These are phyloP conservation scores for Neurospora discreta DNA, from an alignment of 495 filamentous ascomycete species.

Conservation along the genomic window DNA sequence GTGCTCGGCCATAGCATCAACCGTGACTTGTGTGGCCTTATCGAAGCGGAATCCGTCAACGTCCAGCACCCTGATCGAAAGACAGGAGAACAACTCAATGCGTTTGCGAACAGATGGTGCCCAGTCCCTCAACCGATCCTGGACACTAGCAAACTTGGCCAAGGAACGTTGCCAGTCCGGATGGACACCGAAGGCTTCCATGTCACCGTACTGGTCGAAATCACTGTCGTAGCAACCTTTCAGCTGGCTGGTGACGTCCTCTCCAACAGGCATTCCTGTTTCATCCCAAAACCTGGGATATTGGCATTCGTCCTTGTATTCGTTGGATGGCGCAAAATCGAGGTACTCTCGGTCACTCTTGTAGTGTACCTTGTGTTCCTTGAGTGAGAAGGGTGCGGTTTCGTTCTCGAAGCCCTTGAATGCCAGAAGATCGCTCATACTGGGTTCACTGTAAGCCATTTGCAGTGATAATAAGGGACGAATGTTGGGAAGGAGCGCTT, in stretches of 20 bases:
- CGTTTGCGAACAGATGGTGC: constrained; percentile 46
- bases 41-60: constrained; percentile 61
- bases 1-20: constrained; percentile 52
- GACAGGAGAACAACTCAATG: constrained; percentile 55
- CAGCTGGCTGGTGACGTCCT: constrained; percentile 33
- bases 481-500: not conserved
- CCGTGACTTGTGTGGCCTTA: constrained; percentile 52
- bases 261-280: constrained; percentile 39
- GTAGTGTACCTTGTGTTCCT: constrained; percentile 45
- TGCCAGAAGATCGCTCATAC: constrained; percentile 46
- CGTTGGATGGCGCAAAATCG: constrained; percentile 47
- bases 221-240: constrained; percentile 54
- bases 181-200: constrained; percentile 54
- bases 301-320: constrained; percentile 47
- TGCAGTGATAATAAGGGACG: not conserved
- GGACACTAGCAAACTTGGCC: constrained; percentile 61
- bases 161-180: constrained; percentile 55
- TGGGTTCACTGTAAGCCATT: not conserved
- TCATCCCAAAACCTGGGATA: constrained; percentile 61
- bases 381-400: constrained; percentile 40
- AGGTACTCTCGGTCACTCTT: constrained; percentile 46
- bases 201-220: constrained; percentile 60
- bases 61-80: constrained; percentile 51
- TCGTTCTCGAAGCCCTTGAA: constrained; percentile 48
- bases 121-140: constrained; percentile 69